These are phyloP conservation scores for Suillus lakei DNA, from an alignment of 768 basidiomycete species.

Conservation along the genomic window DNA sequence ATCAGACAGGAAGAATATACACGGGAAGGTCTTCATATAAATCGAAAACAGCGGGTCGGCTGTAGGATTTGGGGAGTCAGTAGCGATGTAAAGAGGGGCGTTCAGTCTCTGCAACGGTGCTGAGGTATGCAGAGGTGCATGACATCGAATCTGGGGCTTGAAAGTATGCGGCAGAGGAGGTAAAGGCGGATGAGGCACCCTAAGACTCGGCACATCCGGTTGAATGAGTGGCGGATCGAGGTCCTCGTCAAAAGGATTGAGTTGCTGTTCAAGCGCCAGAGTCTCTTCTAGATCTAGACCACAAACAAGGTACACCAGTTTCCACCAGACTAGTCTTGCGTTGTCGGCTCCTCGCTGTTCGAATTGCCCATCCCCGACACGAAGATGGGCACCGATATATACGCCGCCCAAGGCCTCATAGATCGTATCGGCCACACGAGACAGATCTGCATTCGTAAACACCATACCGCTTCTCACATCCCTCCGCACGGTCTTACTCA, in stretches of 20 bases:
- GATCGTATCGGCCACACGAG: slow-evolving; percentile 49
- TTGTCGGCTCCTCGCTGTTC: slow-evolving; percentile 44
- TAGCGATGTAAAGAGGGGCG: slow-evolving; percentile 67
- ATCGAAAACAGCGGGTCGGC: slow-evolving; percentile 47
- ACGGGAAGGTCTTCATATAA: slow-evolving; percentile 63
- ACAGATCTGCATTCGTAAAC: slow-evolving; percentile 54
- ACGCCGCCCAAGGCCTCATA: slow-evolving; percentile 44
- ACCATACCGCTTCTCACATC: slow-evolving; percentile 60
- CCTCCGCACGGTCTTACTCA: slow-evolving; percentile 48
- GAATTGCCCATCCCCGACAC: slow-evolving; percentile 72
- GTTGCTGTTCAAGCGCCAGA: slow-evolving; percentile 29
- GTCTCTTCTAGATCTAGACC: slow-evolving; percentile 43
- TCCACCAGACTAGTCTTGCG: slow-evolving; percentile 57
- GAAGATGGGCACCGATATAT: slow-evolving; percentile 70
- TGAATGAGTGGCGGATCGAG: slow-evolving; percentile 22
- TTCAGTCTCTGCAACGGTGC: slow-evolving; percentile 47
- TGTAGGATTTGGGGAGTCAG: slow-evolving; percentile 52
- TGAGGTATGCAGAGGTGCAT: slow-evolving; percentile 39
- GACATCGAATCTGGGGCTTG: slow-evolving; percentile 39
- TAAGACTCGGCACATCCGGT: slow-evolving; percentile 24
- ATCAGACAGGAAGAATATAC: slow-evolving; percentile 62
- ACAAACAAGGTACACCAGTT: slow-evolving; percentile 54
- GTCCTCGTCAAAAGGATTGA: slow-evolving; percentile 2
- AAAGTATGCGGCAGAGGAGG: slow-evolving; percentile 24
- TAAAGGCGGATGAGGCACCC: slow-evolving; percentile 32